Evolutionary conservation across 129 eudicot species (phyloP), one percentile per base, ranked within the genome.

Genomic region (Flaveria ramosissima): DNA sequence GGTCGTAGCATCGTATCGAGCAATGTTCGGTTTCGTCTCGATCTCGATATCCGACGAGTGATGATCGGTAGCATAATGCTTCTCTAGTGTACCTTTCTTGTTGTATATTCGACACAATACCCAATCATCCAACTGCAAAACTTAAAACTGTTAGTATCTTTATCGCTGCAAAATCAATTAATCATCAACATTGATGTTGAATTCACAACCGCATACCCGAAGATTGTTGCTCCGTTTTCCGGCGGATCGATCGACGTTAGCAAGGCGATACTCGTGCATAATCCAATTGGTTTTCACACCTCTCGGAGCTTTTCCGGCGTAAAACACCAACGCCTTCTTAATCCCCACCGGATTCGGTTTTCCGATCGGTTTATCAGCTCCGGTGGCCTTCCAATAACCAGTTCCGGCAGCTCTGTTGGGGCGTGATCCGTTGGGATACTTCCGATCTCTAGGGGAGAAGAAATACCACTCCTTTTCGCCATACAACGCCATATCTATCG

Each of bases 391-490:
- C 92, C 92, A 88, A 41, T 88, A 88, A 4, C 92, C 92, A 6
- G 87, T 83, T 81, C 92, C 92, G 9, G 92, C 92, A 4, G 92
- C 92, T 75, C 92, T 66, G 53, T 88, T 88, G 6, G 92, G 92
- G 20, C 92, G 81, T 4, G 89, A 85, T 45, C 92, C 92, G 16
- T 88, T 88, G 0, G 92, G 92, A 42, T 88, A 88, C 16, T 88
- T 88, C 39, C 92, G 32, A 63, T 88, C 92, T 68, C 92, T 81
- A 4, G 92, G 92, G 15, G 92, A 85, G 50, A 88, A 88, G 52
- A 88, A 88, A 21, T 88, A 88, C 92, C 92, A 88, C 78, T 88
- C 92, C 59, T 88, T 88, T 76, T 88, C 92, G 36, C 92, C 92
- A 75, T 88, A 88, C 68, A 83, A 64, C 45, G 92, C 87, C 92